Percentiles rank a stretch among this genome's conserved stretches.
Conservation (phyloP, 2,329 filamentous ascomycete species). For the Fusarium beomiforme region DNA sequence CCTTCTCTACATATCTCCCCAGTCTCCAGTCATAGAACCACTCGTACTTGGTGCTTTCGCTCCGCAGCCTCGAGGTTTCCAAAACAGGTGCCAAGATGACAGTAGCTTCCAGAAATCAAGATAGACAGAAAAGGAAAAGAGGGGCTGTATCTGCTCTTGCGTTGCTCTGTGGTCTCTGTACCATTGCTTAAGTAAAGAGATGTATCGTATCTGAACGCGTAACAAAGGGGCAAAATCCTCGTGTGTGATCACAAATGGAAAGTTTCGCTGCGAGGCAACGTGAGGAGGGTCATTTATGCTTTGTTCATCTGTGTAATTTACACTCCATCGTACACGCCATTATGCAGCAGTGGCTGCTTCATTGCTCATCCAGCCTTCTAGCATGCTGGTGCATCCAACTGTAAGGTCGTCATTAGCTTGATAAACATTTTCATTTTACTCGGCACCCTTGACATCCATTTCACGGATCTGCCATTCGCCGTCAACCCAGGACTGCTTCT, state of each 20-base stretch:
- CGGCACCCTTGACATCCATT: constrained; percentile 69
- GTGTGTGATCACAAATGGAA: not conserved
- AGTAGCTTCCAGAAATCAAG: not conserved
- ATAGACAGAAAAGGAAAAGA: not conserved
- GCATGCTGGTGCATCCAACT: constrained; percentile 14
- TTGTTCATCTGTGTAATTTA: constrained; percentile 40
- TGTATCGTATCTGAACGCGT: constrained; percentile 74
- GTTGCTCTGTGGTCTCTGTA: constrained; percentile 68
- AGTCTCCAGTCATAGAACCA: constrained; percentile 6
- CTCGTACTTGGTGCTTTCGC: constrained; percentile 46
- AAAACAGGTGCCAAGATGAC: not conserved
- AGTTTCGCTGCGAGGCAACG: constrained; percentile 22
- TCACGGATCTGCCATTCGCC: constrained; percentile 78
- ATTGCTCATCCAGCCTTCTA: constrained; percentile 13
- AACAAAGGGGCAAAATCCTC: not conserved
- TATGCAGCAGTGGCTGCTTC: constrained; percentile 26
- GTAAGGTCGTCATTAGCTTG: constrained; percentile 17
- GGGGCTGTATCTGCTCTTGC: constrained; percentile 61
- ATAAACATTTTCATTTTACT: constrained; percentile 36
- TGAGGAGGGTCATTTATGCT: constrained; percentile 44
- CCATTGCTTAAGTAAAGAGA: constrained; percentile 64
- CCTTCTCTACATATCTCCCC: constrained; percentile 12
- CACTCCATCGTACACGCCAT: constrained; percentile 39
- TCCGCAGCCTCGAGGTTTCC: constrained; percentile 39
- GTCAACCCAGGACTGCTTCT: constrained; percentile 83